Percentiles rank a stretch among this genome's conserved stretches.
These are phyloP conservation scores for Xylaria palmicola DNA, from an alignment of 495 filamentous ascomycete species.

Conservation along the genomic window DNA sequence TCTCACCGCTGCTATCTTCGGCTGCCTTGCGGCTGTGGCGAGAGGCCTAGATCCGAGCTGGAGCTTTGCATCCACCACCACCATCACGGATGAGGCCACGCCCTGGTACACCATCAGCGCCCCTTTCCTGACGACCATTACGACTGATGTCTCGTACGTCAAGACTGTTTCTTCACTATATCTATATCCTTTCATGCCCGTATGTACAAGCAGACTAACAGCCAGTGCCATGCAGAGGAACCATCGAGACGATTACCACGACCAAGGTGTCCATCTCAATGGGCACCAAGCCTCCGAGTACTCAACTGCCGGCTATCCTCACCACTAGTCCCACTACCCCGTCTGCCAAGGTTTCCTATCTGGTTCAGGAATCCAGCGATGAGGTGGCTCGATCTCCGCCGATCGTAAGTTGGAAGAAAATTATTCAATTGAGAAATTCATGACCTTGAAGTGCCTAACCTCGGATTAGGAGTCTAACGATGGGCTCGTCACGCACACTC, in stretches of 20 bases:
- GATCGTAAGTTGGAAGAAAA: background rate
- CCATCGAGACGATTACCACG: conserved; percentile 1
- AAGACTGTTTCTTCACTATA: too few relatives aligned
- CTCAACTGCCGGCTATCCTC: background rate
- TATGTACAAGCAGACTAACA: background rate
- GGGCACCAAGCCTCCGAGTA: background rate
- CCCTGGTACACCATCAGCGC: conserved; percentile 7
- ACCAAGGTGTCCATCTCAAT: conserved; percentile 5
- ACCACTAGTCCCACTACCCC: background rate
- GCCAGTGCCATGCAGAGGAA: background rate
- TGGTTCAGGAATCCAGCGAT: background rate
- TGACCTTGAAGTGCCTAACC: background rate
- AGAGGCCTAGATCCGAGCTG: background rate
- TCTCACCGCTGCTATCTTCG: background rate
- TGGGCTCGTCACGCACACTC: background rate
- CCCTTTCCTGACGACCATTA: conserved; percentile 3
- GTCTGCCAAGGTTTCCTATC: background rate
- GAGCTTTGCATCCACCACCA: conserved; percentile 9
- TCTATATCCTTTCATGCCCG: background rate
- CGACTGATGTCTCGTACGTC: conserved; percentile 5
- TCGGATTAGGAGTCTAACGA: background rate
- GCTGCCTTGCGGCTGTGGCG: background rate
- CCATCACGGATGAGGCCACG: background rate
- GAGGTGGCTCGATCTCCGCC: background rate
- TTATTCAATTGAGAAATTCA: background rate